Evolutionary conservation across 1,284 basidiomycete species (phyloP), one percentile per base, ranked within the genome.

Genomic region (Ceratobasidium sp.): DNA sequence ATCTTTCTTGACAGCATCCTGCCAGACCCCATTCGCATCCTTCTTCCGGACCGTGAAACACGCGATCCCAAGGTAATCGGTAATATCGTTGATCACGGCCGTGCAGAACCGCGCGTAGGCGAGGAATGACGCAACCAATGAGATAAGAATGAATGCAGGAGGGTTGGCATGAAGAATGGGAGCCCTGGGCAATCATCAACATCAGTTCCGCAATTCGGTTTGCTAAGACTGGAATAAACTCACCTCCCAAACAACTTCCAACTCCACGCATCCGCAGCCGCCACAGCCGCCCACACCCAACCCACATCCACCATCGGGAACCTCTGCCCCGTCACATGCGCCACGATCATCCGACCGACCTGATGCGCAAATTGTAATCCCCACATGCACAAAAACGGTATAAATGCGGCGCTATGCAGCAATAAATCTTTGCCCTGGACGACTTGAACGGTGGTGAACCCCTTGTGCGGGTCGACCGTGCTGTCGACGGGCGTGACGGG

Each of bases 351-450:
- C 81, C 94, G 88, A 51, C 96, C 95, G 61, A 98, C 97, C 83
- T 94, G 92, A 84, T 95, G 93, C 26, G 94, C 92, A 81, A 95
- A 96, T 82, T 93, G 92, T 68, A 96, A 86, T 28, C 95, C 97
- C 96, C 97, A 99, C 61, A 93, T 93, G 81, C 91, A 92, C 23
- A 97, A 85, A 88, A 97, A 97, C 0, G 97, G 95, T 5, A 99
- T 86, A 83, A 98, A 92, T 26, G 93, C 88, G 1, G 91, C 86
- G 66, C 86, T 86, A 79, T 87, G 84, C 2, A 90, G 84, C 72
- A 88, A 83, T 42, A 83, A 73, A 26, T 56, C 75, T 64, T 77
- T 79, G 73, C 71, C 67, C 15, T 68, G 78, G 18, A 42, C 51
- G 40, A 68, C 44, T 67, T 77, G 75, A 26, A 79, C 49, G 51